Evolutionary conservation across 225 moss, liverwort and hornwort species (phyloP).

Genomic region (Asterella californica): DNA sequence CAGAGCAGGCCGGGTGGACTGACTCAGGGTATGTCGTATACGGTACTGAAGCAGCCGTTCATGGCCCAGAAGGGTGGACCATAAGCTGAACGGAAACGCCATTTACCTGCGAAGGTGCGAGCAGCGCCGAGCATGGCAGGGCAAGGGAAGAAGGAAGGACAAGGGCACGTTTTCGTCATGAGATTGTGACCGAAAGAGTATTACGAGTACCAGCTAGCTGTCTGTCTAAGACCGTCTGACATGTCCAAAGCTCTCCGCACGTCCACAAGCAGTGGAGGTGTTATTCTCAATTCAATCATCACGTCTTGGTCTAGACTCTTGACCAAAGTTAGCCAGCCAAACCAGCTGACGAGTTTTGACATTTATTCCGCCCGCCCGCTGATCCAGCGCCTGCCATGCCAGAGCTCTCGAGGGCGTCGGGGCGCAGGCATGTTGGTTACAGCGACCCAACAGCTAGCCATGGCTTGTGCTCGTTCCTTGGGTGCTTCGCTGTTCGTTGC

Average conservation of each 20-base stretch:
- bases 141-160: no score
- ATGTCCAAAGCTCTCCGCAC: not conserved
- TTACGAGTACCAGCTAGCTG: not conserved
- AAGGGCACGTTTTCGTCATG: not conserved
- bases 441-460: no score
- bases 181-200: not conserved
- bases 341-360: no score
- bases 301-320: no score
- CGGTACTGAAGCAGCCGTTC: not conserved
- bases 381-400: not conserved
- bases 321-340: not conserved
- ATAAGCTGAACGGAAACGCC: not conserved
- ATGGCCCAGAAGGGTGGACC: not conserved
- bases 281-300: not conserved
- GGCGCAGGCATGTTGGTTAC: no score
- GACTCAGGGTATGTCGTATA: not conserved
- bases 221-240: not conserved
- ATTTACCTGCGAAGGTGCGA: not conserved
- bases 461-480: no score
- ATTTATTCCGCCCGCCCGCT: not conserved
- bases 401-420: no score
- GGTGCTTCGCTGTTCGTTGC: no score
- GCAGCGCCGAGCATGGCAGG: no score
- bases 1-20: not conserved
- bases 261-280: not conserved